phyloP scores from a whole-genome alignment of 2,329 filamentous ascomycete species.

The Claviceps africana region DNA sequence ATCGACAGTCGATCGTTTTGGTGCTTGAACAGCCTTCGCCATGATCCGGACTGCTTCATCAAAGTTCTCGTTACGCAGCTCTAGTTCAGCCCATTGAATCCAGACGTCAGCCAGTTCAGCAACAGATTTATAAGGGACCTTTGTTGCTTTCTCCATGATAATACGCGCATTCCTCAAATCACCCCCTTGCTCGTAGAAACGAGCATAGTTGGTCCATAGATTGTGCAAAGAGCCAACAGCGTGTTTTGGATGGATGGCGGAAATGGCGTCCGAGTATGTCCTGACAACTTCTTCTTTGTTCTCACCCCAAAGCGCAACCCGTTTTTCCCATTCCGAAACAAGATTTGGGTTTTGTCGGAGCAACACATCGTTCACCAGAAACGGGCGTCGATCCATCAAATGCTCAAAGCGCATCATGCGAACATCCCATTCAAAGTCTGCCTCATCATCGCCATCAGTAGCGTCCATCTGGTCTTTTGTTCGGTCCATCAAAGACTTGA shows the following conservation, averaged over 20 bases:
- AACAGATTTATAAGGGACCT: slow-evolving; percentile 96
- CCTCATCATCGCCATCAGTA: slow-evolving; percentile 62
- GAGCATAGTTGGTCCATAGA: slow-evolving; percentile 92
- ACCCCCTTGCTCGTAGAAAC: slow-evolving; percentile 83
- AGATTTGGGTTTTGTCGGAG: slow-evolving; percentile 93
- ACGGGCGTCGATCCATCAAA: slow-evolving; percentile 90
- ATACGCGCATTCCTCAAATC: slow-evolving; percentile 75
- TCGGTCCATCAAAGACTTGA: slow-evolving; percentile 79
- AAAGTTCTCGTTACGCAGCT: slow-evolving; percentile 89
- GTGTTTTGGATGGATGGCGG: slow-evolving; percentile 85
- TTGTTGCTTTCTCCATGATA: slow-evolving; percentile 96
- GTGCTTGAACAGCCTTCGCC: slow-evolving; percentile 93
- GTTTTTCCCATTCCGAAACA: slow-evolving; percentile 92
- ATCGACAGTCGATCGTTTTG: slow-evolving; percentile 94
- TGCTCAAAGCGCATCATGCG: slow-evolving; percentile 97
- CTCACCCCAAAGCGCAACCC: slow-evolving; percentile 87
- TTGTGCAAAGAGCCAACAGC: slow-evolving; percentile 87
- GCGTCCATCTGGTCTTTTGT: slow-evolving; percentile 69
- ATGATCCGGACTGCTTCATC: slow-evolving; percentile 90
- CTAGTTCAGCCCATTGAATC: slow-evolving; percentile 99
- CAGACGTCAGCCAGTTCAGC: slow-evolving; percentile 93
- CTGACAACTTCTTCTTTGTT: slow-evolving; percentile 85
- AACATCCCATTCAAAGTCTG: slow-evolving; percentile 89
- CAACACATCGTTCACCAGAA: slow-evolving; percentile 90
- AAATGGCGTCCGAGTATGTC: slow-evolving; percentile 89